phyloP scores from a whole-genome alignment of 805 yeast genomes.

The Yamadazyma endophytica region DNA sequence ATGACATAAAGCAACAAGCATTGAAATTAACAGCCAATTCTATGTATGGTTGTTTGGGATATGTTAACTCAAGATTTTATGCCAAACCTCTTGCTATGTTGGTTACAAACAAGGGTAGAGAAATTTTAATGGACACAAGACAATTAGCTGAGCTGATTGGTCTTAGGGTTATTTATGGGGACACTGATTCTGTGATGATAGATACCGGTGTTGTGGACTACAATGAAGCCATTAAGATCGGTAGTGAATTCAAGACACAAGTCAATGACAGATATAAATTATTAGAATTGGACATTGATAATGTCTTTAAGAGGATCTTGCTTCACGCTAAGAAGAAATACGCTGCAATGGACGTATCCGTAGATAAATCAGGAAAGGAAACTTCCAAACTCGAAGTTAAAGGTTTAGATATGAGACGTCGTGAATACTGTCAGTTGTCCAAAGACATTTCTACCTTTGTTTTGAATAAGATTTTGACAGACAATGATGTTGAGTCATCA shows the following conservation, averaged over 20 bases:
- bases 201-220: conserved; percentile 74
- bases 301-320: conserved; percentile 78
- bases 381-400: conserved; percentile 71
- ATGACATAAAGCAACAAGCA: conserved; percentile 94
- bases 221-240: conserved; percentile 74
- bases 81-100: conserved; percentile 95
- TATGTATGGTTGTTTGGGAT: conserved; percentile 99
- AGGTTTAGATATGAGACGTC: conserved; percentile 94
- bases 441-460: conserved; percentile 81
- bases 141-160: conserved; percentile 85
- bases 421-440: conserved; percentile 92
- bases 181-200: conserved; percentile 98
- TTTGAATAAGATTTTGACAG: conserved; percentile 65
- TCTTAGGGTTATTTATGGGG: conserved; percentile 91
- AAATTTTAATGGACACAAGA: conserved; percentile 87
- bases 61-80: conserved; percentile 84
- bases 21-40: conserved; percentile 96
- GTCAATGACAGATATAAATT: conserved; percentile 87
- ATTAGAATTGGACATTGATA: conserved; percentile 92
- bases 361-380: conserved; percentile 53
- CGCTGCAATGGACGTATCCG: conserved; percentile 75
- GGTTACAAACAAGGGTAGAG: conserved; percentile 93
- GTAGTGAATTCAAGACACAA: conserved; percentile 74
- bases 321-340: conserved; percentile 96
- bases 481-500: conserved; percentile 73